A percentile compares a stretch with the other conserved stretches of the same genome.
These are phyloP conservation scores for Alternaria metachromatica DNA, from an alignment of 2,329 filamentous ascomycete genomes.

Conservation along the genomic window DNA sequence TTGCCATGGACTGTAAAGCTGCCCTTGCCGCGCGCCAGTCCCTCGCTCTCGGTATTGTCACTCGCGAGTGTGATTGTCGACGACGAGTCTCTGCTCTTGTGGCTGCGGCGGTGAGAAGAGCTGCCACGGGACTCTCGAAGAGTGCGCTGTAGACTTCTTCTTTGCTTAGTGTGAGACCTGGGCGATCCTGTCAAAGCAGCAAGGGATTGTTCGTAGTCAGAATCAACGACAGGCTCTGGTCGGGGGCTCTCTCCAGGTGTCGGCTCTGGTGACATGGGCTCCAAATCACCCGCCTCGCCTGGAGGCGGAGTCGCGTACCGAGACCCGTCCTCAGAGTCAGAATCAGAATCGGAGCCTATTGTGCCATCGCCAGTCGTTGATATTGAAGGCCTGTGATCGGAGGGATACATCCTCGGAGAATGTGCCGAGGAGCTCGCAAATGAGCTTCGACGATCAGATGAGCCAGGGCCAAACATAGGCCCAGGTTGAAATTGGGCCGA, in stretches of 20 bases:
- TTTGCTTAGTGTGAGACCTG: conserved; percentile 70
- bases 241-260: conserved; percentile 30
- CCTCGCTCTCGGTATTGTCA: conserved; percentile 63
- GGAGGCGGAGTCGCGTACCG: conserved; percentile 44
- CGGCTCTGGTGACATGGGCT: conserved; percentile 35
- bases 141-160: conserved; percentile 87
- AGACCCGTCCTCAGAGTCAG: conserved; percentile 32
- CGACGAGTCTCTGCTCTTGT: conserved; percentile 76
- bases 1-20: conserved; percentile 98
- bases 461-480: conserved; percentile 42
- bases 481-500: conserved; percentile 38
- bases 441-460: conserved; percentile 40
- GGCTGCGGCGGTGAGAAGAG: conserved; percentile 71
- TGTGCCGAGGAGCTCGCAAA: conserved; percentile 44
- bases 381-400: conserved; percentile 43
- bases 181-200: conserved; percentile 45
- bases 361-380: conserved; percentile 41
- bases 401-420: conserved; percentile 40
- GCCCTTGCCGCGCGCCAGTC: conserved; percentile 77
- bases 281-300: conserved; percentile 28
- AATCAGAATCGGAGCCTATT: conserved; percentile 27
- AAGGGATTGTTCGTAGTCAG: conserved; percentile 37
- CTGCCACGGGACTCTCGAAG: conserved; percentile 78
- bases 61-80: conserved; percentile 65
- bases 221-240: conserved; percentile 35